These are phyloP conservation scores for Tetrapisispora nanseiensis DNA, from an alignment of 805 yeast species.

Conservation along the genomic window DNA sequence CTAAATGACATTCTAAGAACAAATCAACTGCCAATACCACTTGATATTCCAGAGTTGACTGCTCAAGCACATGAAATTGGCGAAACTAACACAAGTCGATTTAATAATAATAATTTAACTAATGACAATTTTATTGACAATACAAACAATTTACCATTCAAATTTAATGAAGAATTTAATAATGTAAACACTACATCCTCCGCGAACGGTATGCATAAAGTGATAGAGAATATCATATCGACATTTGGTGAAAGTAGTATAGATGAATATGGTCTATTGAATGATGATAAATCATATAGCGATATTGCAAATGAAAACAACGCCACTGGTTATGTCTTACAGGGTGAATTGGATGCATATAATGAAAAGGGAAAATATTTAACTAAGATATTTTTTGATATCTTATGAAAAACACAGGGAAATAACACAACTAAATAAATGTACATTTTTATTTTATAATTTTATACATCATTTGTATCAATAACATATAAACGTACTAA, in stretches of 20 bases:
- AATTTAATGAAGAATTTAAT: neutral
- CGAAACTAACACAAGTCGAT: neutral
- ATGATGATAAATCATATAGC: neutral
- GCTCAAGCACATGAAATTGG: neutral
- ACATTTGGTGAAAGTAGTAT: conserved; percentile 3
- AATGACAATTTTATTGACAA: neutral
- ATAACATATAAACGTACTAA: too few relatives aligned
- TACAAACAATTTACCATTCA: neutral
- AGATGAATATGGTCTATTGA: neutral
- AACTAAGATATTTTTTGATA: conserved; percentile 12
- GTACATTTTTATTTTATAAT: too few relatives aligned
- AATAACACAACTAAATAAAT: neutral
- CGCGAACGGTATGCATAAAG: conserved; percentile 1
- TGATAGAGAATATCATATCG: neutral
- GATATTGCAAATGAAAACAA: neutral
- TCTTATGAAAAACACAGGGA: conserved; percentile 3
- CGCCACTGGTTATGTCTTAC: conserved; percentile 11
- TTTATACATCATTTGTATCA: too few relatives aligned
- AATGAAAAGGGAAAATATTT: conserved; percentile 13
- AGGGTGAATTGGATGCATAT: conserved; percentile 17
- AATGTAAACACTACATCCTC: neutral
- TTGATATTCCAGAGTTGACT: too few relatives aligned
- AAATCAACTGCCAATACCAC: too few relatives aligned
- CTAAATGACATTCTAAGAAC: neutral
- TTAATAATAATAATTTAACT: neutral